Conservation (phyloP, 2,329 filamentous ascomycete species). For the Conoideocrella luteorostrata region DNA sequence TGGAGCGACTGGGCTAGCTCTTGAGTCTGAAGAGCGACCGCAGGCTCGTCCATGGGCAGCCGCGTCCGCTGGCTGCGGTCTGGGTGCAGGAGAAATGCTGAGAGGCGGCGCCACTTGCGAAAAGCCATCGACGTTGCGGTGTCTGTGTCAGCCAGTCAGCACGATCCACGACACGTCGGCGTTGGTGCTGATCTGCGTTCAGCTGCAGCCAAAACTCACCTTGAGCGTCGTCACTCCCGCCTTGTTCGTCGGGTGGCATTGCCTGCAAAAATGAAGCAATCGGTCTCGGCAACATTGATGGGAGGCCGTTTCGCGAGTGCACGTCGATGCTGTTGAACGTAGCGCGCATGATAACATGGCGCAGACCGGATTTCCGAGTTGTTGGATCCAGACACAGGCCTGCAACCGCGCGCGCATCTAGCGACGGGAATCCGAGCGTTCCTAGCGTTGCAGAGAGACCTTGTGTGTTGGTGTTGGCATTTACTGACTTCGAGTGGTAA, state of each 20-base stretch:
- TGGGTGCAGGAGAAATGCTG: constrained; percentile 35
- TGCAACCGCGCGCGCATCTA: constrained; percentile 12
- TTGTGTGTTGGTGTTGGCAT: background rate
- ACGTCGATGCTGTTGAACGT: constrained; percentile 29
- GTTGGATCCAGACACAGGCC: constrained; percentile 24
- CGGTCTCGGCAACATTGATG: constrained; percentile 30
- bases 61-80: constrained; percentile 28
- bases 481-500: constrained; percentile 26
- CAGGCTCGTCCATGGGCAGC: constrained; percentile 22
- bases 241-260: background rate
- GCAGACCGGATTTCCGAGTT: constrained; percentile 26
- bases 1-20: constrained; percentile 16
- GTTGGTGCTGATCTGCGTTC: background rate
- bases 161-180: background rate
- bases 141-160: constrained; percentile 10
- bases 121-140: constrained; percentile 24
- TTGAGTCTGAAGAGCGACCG: constrained; percentile 23
- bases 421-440: constrained; percentile 7
- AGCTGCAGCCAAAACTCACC: background rate
- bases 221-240: background rate
- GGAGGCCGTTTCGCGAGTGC: constrained; percentile 16
- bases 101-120: constrained; percentile 35
- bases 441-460: background rate
- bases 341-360: constrained; percentile 31
- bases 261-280: constrained; percentile 21